Evolutionary conservation across 352 stramenopile species (phyloP).

Genomic region (Plasmopara halstedii): DNA sequence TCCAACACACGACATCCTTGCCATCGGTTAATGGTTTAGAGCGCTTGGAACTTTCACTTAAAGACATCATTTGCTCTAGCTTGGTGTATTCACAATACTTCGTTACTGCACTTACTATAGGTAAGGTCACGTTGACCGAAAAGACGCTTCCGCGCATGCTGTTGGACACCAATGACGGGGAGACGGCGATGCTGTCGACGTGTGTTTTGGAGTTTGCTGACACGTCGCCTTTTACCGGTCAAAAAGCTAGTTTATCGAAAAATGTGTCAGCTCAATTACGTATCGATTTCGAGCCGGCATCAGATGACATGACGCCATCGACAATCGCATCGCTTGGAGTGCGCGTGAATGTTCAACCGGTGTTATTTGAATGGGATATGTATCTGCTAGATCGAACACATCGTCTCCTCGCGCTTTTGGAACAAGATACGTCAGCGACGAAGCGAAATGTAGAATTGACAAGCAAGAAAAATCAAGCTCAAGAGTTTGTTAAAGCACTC

Average conservation of each 20-base stretch:
- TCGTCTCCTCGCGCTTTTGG: constrained; percentile 60
- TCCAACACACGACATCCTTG: constrained; percentile 26
- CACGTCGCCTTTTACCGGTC: constrained; percentile 42
- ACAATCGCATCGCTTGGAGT: constrained; percentile 39
- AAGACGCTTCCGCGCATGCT: constrained; percentile 74
- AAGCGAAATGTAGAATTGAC: constrained; percentile 12
- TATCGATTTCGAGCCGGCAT: constrained; percentile 40
- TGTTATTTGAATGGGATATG: constrained; percentile 84
- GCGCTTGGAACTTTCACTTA: constrained; percentile 53
- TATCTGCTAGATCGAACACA: constrained; percentile 75
- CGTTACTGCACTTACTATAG: constrained; percentile 44
- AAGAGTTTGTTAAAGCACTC: constrained; percentile 43
- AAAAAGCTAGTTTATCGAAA: constrained; percentile 54
- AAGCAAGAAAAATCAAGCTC: background rate
- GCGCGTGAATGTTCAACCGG: constrained; percentile 62
- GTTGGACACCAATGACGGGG: constrained; percentile 52
- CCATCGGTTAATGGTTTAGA: constrained; percentile 60
- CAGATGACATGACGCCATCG: constrained; percentile 12
- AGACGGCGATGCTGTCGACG: constrained; percentile 50
- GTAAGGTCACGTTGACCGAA: constrained; percentile 57
- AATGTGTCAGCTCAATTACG: constrained; percentile 65
- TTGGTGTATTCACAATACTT: constrained; percentile 54
- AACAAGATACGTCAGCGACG: constrained; percentile 29
- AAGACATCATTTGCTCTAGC: constrained; percentile 62
- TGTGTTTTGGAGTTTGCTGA: constrained; percentile 56